These are phyloP conservation scores for Collybia nuda DNA, from an alignment of 768 basidiomycete species.

Conservation along the genomic window DNA sequence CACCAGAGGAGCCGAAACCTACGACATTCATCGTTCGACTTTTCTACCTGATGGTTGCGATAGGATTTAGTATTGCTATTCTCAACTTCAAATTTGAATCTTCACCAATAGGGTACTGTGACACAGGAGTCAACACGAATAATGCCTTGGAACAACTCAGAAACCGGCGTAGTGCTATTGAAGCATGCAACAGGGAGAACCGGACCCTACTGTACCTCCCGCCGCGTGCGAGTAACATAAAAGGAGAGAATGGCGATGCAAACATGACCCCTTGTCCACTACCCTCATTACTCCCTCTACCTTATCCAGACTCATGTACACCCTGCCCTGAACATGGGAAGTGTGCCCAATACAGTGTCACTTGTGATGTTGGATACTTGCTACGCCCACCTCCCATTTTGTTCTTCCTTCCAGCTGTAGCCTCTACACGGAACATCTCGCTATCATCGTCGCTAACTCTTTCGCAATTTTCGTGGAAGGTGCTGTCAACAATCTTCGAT, in stretches of 20 bases:
- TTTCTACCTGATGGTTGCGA: conserved; percentile 34
- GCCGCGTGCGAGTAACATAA: conserved; percentile 3
- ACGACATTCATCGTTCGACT: conserved; percentile 37
- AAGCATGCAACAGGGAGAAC: conserved; percentile 58
- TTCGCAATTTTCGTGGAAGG: conserved; percentile 42
- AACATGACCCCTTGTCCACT: conserved; percentile 49
- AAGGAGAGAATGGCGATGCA: conserved; percentile 15
- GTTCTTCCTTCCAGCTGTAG: conserved; percentile 42
- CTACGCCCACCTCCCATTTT: conserved; percentile 63
- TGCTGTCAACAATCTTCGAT: conserved; percentile 48
- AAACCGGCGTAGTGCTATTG: conserved; percentile 42
- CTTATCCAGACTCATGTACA: conserved; percentile 64
- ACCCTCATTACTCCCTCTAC: conserved; percentile 52
- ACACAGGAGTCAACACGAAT: conserved; percentile 63
- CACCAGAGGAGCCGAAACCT: conserved; percentile 12
- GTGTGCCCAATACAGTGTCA: conserved; percentile 55
- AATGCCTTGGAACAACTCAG: conserved; percentile 47
- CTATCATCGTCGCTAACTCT: conserved; percentile 40
- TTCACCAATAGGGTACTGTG: conserved; percentile 74
- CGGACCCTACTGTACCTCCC: conserved; percentile 40
- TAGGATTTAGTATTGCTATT: conserved; percentile 31
- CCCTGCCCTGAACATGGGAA: conserved; percentile 70
- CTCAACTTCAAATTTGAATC: conserved; percentile 67
- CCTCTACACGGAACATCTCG: conserved; percentile 31
- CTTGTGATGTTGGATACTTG: conserved; percentile 69